Percentiles rank a stretch among this genome's conserved stretches.
phyloP scores from a whole-genome alignment of 1,284 basidiomycete species.

The Trichosporon coremiiforme region DNA sequence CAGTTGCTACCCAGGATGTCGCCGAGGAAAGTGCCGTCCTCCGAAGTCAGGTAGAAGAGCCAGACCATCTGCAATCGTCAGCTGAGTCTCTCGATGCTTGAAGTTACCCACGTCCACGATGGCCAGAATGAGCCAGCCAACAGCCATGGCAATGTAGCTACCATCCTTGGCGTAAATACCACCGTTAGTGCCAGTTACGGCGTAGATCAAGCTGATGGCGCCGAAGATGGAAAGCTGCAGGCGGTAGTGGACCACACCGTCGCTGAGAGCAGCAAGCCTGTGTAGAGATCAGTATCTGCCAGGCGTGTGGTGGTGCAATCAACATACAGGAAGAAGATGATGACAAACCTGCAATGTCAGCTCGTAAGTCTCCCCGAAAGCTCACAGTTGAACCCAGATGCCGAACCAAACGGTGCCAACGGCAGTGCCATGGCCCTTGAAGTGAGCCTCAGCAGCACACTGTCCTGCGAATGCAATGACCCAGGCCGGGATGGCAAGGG shows the following conservation, averaged over 20 bases:
- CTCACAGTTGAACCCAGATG: conserved; percentile 64
- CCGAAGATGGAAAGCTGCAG: conserved; percentile 82
- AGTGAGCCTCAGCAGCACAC: conserved; percentile 36
- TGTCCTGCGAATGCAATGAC: conserved; percentile 74
- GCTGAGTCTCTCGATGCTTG: background rate
- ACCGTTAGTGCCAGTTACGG: conserved; percentile 56
- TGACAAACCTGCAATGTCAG: conserved; percentile 37
- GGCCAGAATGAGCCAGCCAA: conserved; percentile 89
- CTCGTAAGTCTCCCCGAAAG: conserved; percentile 4
- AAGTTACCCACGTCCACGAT: conserved; percentile 65
- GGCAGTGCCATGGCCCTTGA: background rate
- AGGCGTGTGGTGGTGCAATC: background rate
- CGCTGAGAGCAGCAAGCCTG: conserved; percentile 23
- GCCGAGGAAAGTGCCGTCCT: conserved; percentile 83
- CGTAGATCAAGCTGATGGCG: conserved; percentile 81
- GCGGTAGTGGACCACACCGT: conserved; percentile 47
- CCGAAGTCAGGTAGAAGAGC: conserved; percentile 94
- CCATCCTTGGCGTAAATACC: conserved; percentile 41
- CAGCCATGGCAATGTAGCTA: conserved; percentile 77
- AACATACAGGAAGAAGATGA: conserved; percentile 52
- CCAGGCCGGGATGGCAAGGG: conserved; percentile 84
- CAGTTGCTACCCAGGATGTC: conserved; percentile 83
- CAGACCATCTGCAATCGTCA: conserved; percentile 72
- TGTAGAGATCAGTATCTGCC: background rate
- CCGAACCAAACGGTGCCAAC: conserved; percentile 81